Percentiles rank a stretch among this genome's conserved stretches.
phyloP scores from a whole-genome alignment of 1,284 basidiomycete species.

The Tylopilus orsonianus region DNA sequence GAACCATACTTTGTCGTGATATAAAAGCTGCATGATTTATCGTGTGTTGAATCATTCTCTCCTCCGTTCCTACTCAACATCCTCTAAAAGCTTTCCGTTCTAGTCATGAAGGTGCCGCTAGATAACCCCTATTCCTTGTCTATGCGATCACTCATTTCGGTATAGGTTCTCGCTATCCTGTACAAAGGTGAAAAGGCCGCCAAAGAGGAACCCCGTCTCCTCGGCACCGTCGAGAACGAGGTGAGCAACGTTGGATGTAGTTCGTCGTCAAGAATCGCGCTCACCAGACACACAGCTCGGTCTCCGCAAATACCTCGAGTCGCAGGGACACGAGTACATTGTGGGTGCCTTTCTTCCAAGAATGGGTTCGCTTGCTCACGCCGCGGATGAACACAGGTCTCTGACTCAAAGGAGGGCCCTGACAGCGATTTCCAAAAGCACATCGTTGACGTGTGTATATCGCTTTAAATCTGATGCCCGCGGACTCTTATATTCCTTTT shows the following conservation, averaged over 20 bases:
- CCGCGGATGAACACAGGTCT: slow-evolving; percentile 50
- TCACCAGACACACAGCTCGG: slow-evolving; percentile 54
- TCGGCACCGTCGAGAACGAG: slow-evolving; percentile 90
- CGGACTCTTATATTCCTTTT: slow-evolving; percentile 11
- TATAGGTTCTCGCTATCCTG: slow-evolving; percentile 78
- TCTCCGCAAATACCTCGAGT: slow-evolving; percentile 68
- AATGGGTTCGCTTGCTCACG: background rate
- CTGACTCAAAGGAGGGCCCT: slow-evolving; percentile 86
- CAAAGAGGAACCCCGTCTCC: slow-evolving; percentile 76
- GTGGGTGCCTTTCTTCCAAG: slow-evolving; percentile 38
- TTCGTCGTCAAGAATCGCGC: background rate
- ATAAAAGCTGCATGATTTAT: slow-evolving; percentile 21
- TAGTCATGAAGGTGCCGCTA: slow-evolving; percentile 31
- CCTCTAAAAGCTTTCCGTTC: background rate
- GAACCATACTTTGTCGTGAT: slow-evolving; percentile 1
- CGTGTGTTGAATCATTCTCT: background rate
- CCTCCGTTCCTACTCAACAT: background rate
- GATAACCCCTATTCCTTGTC: background rate
- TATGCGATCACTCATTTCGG: slow-evolving; percentile 1
- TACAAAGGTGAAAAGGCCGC: slow-evolving; percentile 78
- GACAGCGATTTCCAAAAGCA: slow-evolving; percentile 88
- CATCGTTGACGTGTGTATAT: slow-evolving; percentile 68
- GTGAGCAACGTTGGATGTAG: slow-evolving; percentile 34
- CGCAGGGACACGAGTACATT: slow-evolving; percentile 76
- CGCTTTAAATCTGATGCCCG: background rate